Percentiles rank a stretch among this genome's conserved stretches.
phyloP scores from a whole-genome alignment of 148 eudicot genomes.

The Rhododendron ferrugineum region DNA sequence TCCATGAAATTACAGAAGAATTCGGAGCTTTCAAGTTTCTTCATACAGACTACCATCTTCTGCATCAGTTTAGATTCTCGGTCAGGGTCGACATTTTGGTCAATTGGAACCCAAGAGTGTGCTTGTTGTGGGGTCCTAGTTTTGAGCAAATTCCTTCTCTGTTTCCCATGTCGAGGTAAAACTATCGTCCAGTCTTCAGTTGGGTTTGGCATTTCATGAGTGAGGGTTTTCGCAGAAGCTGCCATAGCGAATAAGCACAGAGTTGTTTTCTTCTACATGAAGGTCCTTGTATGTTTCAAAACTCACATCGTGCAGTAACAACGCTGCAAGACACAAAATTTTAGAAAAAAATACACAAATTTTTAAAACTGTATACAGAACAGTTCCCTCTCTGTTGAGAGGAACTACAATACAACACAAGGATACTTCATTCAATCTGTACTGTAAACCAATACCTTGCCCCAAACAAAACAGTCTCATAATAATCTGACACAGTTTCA shows the following conservation, averaged over 20 bases:
- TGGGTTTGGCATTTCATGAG: slow-evolving; percentile 22
- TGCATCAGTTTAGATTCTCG: slow-evolving; percentile 50
- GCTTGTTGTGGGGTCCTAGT: slow-evolving; percentile 12
- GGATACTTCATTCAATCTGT: not conserved
- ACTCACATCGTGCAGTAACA: not conserved
- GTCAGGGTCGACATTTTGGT: slow-evolving; percentile 30
- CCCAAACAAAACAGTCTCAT: not conserved
- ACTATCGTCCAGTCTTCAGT: slow-evolving; percentile 60
- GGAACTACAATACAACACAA: not conserved
- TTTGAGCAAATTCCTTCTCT: slow-evolving; percentile 28
- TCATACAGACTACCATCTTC: slow-evolving; percentile 43
- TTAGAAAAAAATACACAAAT: no score
- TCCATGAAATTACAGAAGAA: slow-evolving; percentile 45
- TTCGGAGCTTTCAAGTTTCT: slow-evolving; percentile 49
- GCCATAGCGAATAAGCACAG: slow-evolving; percentile 20
- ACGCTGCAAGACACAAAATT: not conserved
- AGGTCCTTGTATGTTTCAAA: not conserved
- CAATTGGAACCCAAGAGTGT: slow-evolving; percentile 48
- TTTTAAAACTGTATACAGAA: no score
- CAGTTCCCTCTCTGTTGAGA: not conserved
- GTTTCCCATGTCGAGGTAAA: slow-evolving; percentile 56
- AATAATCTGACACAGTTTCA: not conserved
- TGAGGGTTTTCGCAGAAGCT: slow-evolving; percentile 33
- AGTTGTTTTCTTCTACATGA: not conserved
- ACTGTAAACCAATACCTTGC: not conserved